Percentiles rank a stretch among this genome's conserved stretches.
Conservation (phyloP, 2,329 filamentous ascomycete genomes). For the Stagonosporopsis chrysanthemi region DNA sequence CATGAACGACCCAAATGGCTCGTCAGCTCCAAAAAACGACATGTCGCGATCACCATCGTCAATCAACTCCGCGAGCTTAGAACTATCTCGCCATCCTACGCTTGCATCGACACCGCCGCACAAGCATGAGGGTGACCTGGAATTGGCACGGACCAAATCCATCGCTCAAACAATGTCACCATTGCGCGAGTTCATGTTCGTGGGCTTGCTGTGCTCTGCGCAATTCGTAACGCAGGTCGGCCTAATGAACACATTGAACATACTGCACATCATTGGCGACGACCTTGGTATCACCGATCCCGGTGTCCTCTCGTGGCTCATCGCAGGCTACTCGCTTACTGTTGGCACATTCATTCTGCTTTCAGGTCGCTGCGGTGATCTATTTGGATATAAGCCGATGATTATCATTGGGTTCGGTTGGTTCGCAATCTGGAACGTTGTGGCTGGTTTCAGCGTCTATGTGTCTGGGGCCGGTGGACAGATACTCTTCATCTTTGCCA, state of each 20-base stretch:
- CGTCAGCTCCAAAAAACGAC: constrained; percentile 4
- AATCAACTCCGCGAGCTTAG: neutral
- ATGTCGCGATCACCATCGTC: constrained; percentile 6
- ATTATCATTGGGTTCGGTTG: constrained; percentile 59
- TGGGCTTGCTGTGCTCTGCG: constrained; percentile 37
- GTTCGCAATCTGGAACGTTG: constrained; percentile 58
- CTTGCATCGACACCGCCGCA: constrained; percentile 1
- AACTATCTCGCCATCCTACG: constrained; percentile 6
- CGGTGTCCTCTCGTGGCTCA: constrained; percentile 57
- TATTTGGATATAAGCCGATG: constrained; percentile 59
- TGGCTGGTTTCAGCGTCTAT: constrained; percentile 56
- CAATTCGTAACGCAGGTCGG: constrained; percentile 53
- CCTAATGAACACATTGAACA: constrained; percentile 47
- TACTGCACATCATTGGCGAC: constrained; percentile 54
- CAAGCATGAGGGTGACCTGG: constrained; percentile 14
- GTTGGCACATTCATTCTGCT: constrained; percentile 61
- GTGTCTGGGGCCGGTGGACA: constrained; percentile 31
- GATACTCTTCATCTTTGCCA: constrained; percentile 48
- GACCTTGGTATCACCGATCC: constrained; percentile 51
- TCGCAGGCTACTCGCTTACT: constrained; percentile 58
- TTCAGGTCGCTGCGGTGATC: constrained; percentile 58
- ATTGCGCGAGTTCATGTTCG: constrained; percentile 36
- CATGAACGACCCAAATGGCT: constrained; percentile 4
- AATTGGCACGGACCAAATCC: constrained; percentile 30
- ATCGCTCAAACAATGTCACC: constrained; percentile 33